Evolutionary conservation across 2,329 filamentous ascomycete species (phyloP), one percentile per base, ranked within the genome.

Genomic region (Coniochaeta sp.): DNA sequence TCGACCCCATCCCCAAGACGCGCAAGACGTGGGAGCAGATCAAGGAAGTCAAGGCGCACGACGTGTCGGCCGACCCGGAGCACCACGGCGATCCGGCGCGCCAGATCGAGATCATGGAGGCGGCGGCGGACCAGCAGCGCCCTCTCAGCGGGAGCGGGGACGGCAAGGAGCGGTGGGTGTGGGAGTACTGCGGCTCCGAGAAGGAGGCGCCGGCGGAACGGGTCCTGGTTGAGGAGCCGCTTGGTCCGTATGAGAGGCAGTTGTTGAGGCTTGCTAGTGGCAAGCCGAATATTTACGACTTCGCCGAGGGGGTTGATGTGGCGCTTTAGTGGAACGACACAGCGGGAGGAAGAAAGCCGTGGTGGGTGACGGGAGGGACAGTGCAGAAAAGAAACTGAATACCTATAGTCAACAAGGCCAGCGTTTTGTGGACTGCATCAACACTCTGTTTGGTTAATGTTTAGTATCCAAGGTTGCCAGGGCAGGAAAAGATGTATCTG

Each of bases 231-330:
- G 82, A 85, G 65, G 82, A 84, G 66, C 77, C 73, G 5, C 65
- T 85, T 4, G 81, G 81, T 0, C 80, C 79, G 1, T 84, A 79
- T 67, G 81, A 85, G 68, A 69, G 76, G 55, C 77, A 79, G 62
- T 62, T 84, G 17, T 66, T 84, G 16, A 69, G 74, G 47, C 60
- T 82, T 64, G 73, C 77, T 19, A 74, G 73, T 0, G 79, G 79
- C 0, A 69, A 66, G 16, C 74, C 78, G 4, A 77, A 78, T 52
- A 74, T 81, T 3, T 76, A 70, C 61, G 69, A 74, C 19, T 80
- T 73, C 64, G 77, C 78, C 3, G 73, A 76, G 58, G 67, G 40
- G 9, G 50, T 28, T 17, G 33, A 50, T 17, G 54, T 60, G 16
- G 16, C 28, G 54, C 54, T 57, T 17, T 57, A 57, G 54, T 6